Base-by-base conservation (phyloP, 2,329 filamentous ascomycete species). In the Microcyclosporella mali region DNA sequence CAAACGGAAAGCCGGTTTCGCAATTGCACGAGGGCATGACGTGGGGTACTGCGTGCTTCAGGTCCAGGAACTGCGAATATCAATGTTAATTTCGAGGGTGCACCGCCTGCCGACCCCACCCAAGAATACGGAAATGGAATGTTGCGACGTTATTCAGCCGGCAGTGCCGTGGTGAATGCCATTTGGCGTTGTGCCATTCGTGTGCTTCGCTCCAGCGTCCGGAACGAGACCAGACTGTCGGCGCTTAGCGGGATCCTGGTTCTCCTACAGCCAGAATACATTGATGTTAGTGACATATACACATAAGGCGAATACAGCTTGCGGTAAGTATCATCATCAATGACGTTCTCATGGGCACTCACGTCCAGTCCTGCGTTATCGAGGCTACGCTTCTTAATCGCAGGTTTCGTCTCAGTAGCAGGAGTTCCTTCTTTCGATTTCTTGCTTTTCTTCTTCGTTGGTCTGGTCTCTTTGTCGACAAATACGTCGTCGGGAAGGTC, bases 401-500 rank as follows among this genome's bases (percentile, higher is more conserved):
- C 47, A 37, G 50, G 33, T 27, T 34, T 43, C 37, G 34, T 16
- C 10, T 37, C 46, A 21, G 43, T 43, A 12, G 44, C 51, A 12
- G 52, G 45, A 36, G 56, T 54, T 18, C 44, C 43, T 4, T 43
- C 50, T 41, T 60, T 60, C 17, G 43, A 41, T 55, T 69, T 72
- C 47, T 61, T 63, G 56, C 70, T 73, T 54, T 66, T 66, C 25
- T 63, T 57, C 50, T 68, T 68, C 12, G 57, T 59, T 4, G 72
- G 71, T 39, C 65, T 61, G 4, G 56, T 63, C 66, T 98, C 92
- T 57, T 86, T 86, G 17, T 81, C 70, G 36, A 82, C 76, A 62
- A 98, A 98, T 2, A 97, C 81, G 64, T 98, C 90, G 46, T 87
- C 82, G 19, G 92, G 92, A 18, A 98, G 75, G 60, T 88, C 82